Evolutionary conservation across 129 eudicot genomes (phyloP).

Genomic region (Dittrichia graveolens): DNA sequence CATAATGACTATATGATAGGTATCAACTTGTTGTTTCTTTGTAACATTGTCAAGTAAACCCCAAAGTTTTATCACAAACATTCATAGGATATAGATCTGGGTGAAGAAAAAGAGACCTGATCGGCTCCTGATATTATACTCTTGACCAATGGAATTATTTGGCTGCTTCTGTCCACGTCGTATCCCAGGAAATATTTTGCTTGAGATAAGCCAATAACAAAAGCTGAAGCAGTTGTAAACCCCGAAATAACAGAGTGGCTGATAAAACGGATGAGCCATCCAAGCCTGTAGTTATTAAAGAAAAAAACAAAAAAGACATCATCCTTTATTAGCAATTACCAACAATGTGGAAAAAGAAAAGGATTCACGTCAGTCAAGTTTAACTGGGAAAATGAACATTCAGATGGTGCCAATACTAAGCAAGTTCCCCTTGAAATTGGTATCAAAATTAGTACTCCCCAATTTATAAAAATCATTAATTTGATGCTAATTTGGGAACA

Average conservation of each 20-base stretch:
- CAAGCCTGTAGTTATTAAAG: constrained; percentile 60
- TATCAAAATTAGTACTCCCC: neutral
- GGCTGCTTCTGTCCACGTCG: constrained; percentile 64
- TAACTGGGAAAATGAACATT: too few relatives aligned
- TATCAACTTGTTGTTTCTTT: neutral
- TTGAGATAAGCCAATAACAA: constrained; percentile 92
- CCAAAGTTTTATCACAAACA: neutral
- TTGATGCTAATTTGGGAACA: neutral
- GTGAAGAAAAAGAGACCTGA: constrained; percentile 49
- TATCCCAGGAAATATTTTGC: constrained; percentile 96
- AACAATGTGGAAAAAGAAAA: too few relatives aligned
- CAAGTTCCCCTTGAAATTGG: too few relatives aligned
- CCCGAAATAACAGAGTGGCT: constrained; percentile 98
- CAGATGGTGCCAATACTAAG: too few relatives aligned
- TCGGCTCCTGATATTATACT: constrained; percentile 76
- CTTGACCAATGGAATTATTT: constrained; percentile 75
- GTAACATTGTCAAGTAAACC: constrained; percentile 15
- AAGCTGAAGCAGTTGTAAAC: constrained; percentile 96
- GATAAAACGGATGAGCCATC: constrained; percentile 96
- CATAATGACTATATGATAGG: neutral
- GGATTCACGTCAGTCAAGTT: too few relatives aligned
- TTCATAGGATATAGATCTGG: neutral
- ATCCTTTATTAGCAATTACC: too few relatives aligned
- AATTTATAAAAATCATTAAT: neutral
- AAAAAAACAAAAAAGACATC: neutral